These are phyloP conservation scores for Xylaria nigripes DNA, from an alignment of 495 filamentous ascomycete genomes.

Conservation along the genomic window DNA sequence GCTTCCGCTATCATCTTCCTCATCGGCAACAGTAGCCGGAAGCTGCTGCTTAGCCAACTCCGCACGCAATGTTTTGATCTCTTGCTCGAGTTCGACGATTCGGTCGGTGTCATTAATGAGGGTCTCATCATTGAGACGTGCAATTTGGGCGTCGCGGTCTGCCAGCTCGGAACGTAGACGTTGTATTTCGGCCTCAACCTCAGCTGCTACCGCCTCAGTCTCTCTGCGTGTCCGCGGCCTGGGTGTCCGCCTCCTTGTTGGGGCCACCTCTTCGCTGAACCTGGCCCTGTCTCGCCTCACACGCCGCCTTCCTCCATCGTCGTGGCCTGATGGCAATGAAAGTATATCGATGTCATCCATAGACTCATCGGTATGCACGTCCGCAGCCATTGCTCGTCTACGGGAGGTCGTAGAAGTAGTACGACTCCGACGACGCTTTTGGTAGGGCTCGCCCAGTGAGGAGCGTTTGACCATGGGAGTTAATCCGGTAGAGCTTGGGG, in stretches of 20 bases:
- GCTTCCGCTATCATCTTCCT: constrained; percentile 13
- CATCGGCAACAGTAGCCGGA: constrained; percentile 5
- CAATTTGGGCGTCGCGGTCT: constrained; percentile 42
- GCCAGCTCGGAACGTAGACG: constrained; percentile 47
- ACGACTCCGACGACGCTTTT: constrained; percentile 39
- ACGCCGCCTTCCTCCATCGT: constrained; percentile 62
- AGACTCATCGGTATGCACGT: background rate
- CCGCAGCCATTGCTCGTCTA: background rate
- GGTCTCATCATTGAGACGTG: constrained; percentile 43
- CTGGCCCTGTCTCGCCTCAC: constrained; percentile 68
- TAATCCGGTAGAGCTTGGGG: constrained; percentile 48
- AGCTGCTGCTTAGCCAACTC: constrained; percentile 23
- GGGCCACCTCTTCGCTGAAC: background rate
- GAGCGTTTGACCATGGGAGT: constrained; percentile 59
- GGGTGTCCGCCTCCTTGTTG: background rate
- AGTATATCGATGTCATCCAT: constrained; percentile 42
- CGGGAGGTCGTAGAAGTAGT: constrained; percentile 17
- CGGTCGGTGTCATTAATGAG: constrained; percentile 32
- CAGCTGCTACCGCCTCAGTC: constrained; percentile 26
- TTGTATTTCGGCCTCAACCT: constrained; percentile 30
- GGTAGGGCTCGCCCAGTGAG: constrained; percentile 39
- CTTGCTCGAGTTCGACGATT: constrained; percentile 35
- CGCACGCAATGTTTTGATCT: constrained; percentile 29
- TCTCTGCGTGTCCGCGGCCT: background rate
- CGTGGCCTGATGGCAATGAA: constrained; percentile 60